These are phyloP conservation scores for Dionaea muscipula DNA, from an alignment of 179 eudicot species.

Conservation along the genomic window DNA sequence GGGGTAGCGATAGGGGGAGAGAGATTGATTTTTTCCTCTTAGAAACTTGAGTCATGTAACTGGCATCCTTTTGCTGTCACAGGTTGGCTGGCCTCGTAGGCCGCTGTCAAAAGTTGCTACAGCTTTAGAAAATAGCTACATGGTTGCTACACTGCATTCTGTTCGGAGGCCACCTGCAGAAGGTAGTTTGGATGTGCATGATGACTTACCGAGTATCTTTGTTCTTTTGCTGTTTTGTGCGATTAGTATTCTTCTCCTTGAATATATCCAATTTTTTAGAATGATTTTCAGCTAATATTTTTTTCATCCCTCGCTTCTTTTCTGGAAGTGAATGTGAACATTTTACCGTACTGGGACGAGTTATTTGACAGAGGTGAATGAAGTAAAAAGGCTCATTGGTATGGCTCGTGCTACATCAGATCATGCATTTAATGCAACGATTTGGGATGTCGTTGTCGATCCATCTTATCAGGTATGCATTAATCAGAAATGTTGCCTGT, in stretches of 20 bases:
- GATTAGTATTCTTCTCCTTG: background rate
- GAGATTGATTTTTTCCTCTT: background rate
- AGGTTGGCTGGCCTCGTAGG: conserved; percentile 99
- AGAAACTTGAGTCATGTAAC: background rate
- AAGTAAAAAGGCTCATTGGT: conserved; percentile 67
- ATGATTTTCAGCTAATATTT: conserved; percentile 6
- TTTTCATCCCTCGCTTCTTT: conserved; percentile 5
- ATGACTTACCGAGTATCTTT: background rate
- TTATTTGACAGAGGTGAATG: conserved; percentile 67
- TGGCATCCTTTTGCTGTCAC: conserved; percentile 14
- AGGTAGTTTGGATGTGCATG: conserved; percentile 35
- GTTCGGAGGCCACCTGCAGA: conserved; percentile 41
- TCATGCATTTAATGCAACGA: conserved; percentile 95
- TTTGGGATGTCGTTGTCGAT: conserved; percentile 97
- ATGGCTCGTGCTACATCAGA: conserved; percentile 99
- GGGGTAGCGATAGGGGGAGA: background rate
- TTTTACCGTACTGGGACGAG: conserved; percentile 63
- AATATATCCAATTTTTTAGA: background rate
- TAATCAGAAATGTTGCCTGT: background rate
- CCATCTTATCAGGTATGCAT: conserved; percentile 79
- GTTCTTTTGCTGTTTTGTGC: background rate
- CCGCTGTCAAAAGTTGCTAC: conserved; percentile 79
- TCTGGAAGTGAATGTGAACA: conserved; percentile 31
- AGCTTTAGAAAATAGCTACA: conserved; percentile 89
- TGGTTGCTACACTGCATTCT: conserved; percentile 86